These are phyloP conservation scores for Russula griseocarnosa DNA, from an alignment of 768 basidiomycete genomes.

Conservation along the genomic window DNA sequence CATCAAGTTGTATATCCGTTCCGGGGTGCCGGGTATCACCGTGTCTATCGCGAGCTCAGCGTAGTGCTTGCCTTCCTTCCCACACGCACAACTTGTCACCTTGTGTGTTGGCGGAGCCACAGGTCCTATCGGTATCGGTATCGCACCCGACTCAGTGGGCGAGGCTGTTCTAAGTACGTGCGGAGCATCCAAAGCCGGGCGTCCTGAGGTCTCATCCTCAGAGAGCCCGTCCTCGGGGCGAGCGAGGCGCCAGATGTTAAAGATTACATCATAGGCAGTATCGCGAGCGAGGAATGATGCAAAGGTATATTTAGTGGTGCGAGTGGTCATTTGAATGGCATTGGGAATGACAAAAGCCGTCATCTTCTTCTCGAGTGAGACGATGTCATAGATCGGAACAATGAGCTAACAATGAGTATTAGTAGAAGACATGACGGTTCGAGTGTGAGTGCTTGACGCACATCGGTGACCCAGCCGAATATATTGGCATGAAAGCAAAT, in stretches of 20 bases:
- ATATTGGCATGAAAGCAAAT: constrained; percentile 99
- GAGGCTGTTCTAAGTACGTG: constrained; percentile 5
- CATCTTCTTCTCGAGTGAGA: constrained; percentile 90
- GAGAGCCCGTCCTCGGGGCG: constrained; percentile 53
- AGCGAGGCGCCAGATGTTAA: constrained; percentile 91
- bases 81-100: constrained; percentile 72
- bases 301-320: constrained; percentile 83
- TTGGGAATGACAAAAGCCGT: constrained; percentile 97
- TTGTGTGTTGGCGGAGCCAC: constrained; percentile 39
- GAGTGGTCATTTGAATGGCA: constrained; percentile 86
- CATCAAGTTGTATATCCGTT: constrained; percentile 93
- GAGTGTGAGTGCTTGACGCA: constrained; percentile 41
- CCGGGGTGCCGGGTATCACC: constrained; percentile 84
- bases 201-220: constrained; percentile 17
- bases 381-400: constrained; percentile 85
- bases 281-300: constrained; percentile 96
- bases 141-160: constrained; percentile 9
- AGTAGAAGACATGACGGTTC: not conserved
- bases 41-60: constrained; percentile 71
- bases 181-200: constrained; percentile 14
- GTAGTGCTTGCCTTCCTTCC: constrained; percentile 63
- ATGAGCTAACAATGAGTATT: constrained; percentile 54
- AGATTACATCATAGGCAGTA: constrained; percentile 92
- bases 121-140: constrained; percentile 11
- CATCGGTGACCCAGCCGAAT: constrained; percentile 97